Evolutionary conservation across 2,329 filamentous ascomycete genomes (phyloP).

Genomic region (Cordyceps tenuipes): DNA sequence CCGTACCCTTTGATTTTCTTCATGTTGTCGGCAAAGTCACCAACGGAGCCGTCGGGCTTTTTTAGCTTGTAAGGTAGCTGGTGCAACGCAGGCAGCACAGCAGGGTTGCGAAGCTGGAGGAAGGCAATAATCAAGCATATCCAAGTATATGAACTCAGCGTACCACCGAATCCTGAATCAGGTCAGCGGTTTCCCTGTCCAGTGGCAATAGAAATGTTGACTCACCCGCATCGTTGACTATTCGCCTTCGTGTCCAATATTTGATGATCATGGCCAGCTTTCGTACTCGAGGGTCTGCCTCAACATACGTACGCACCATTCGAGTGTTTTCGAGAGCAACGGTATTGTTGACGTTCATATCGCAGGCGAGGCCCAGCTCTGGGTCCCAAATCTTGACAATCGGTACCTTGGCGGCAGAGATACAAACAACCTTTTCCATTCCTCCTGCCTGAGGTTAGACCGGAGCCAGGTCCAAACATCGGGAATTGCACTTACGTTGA

Average conservation of each 20-base stretch:
- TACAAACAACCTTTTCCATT: constrained; percentile 94
- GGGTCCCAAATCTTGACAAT: constrained; percentile 99
- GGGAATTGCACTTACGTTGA: constrained; percentile 56
- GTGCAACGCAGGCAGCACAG: constrained; percentile 79
- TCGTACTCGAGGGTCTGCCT: constrained; percentile 82
- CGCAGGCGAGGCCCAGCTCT: constrained; percentile 77
- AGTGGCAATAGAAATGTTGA: constrained; percentile 12
- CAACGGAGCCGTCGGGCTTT: constrained; percentile 56
- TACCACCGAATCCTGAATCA: constrained; percentile 71
- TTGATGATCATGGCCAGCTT: constrained; percentile 96
- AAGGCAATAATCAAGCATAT: constrained; percentile 98
- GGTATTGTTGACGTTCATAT: constrained; percentile 99
- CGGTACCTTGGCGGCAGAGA: constrained; percentile 89
- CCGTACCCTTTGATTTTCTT: constrained; percentile 67
- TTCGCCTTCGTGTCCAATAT: constrained; percentile 87
- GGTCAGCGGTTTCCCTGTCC: constrained; percentile 15
- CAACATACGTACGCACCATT: constrained; percentile 96
- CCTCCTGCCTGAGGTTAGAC: constrained; percentile 58
- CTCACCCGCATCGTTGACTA: constrained; percentile 94
- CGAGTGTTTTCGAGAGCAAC: constrained; percentile 90
- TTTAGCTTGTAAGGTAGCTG: constrained; percentile 45
- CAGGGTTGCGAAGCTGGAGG: constrained; percentile 75
- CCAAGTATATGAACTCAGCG: constrained; percentile 97
- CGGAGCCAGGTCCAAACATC: neutral
- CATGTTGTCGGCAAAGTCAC: constrained; percentile 81